Base-by-base conservation (phyloP, 352 stramenopile genomes). In the Phytophthora chlamydospora region DNA sequence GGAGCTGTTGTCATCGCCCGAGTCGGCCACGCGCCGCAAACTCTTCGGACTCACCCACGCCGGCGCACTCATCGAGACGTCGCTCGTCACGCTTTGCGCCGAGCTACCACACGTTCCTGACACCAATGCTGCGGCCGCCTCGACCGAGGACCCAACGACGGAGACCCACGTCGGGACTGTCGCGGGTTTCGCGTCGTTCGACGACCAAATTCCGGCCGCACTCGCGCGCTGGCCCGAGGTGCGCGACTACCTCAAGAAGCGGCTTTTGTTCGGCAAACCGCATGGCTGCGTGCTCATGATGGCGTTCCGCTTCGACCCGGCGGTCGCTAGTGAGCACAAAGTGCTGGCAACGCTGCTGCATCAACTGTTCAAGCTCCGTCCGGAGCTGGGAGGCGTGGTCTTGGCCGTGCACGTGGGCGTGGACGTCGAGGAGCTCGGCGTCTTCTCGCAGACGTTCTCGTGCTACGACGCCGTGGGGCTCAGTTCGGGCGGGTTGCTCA, bases 391-490 rank as follows among this genome's bases (percentile, higher is more conserved):
- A 14, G 78, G 78, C 2, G 64, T 90, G 31, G 73, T 89, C 44
- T 57, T 89, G 7, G 63, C 78, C 0, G 78, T 83, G 36, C 68
- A 76, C 3, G 61, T 85, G 0, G 77, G 81, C 9, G 73, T 85
- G 2, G 75, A 85, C 17, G 43, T 89, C 1, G 77, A 87, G 10
- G 74, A 85, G 16, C 53, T 88, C 21, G 69, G 63, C n/a, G 69
- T 88, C 32, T 88, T 91, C 36, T 58, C 68, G n/a, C 81, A 91
- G 40, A 52, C 68, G 21, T 86, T 89, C 58, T 87, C 79, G 19
- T 76, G 69, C 17, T 79, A 69, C 43, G 79, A 91, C 43, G 66
- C 63, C 0, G 54, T 91, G 44, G 73, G 71, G 19, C 50, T 88
- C 3, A 74, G 68, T 27, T 67, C 57, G 0, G 80, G 68, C 16